Percentiles rank a stretch among this genome's conserved stretches.
Conservation (phyloP, 1,284 basidiomycete genomes). For the Pisolithus thermaeus region DNA sequence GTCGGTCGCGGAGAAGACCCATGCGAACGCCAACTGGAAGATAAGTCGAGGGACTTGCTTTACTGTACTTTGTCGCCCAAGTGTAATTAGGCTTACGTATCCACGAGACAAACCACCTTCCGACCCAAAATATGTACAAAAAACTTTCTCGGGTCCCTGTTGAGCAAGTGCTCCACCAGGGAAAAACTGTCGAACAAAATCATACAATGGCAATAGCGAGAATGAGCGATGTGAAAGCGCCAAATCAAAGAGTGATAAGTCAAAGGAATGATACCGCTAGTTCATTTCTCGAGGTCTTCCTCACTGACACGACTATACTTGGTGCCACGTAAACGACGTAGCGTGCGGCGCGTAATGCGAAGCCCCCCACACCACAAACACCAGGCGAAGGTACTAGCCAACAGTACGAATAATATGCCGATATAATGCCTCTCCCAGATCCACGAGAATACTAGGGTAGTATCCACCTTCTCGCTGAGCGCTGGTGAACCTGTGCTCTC, state of each 20-base stretch:
- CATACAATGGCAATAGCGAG: too few relatives aligned
- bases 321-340: slow-evolving; percentile 25
- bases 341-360: slow-evolving; percentile 38
- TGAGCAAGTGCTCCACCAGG: too few relatives aligned
- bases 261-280: background rate
- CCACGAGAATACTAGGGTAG: slow-evolving; percentile 14
- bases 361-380: slow-evolving; percentile 55
- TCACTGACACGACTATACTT: slow-evolving; percentile 45
- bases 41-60: too few relatives aligned
- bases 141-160: too few relatives aligned
- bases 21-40: slow-evolving; percentile 11
- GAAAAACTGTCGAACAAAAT: too few relatives aligned
- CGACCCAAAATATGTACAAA: too few relatives aligned
- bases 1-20: slow-evolving; percentile 24
- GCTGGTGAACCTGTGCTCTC: too few relatives aligned
- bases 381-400: slow-evolving; percentile 44
- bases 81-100: too few relatives aligned
- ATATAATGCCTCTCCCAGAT: slow-evolving; percentile 34
- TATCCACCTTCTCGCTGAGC: slow-evolving; percentile 9
- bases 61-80: too few relatives aligned
- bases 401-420: slow-evolving; percentile 39
- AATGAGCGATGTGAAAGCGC: background rate
- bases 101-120: too few relatives aligned
- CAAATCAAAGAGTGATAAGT: background rate
- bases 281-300: slow-evolving; percentile 50